A percentile compares a stretch with the other conserved stretches of the same genome.
Evolutionary conservation across 2,329 filamentous ascomycete species (phyloP).

Genomic region (Penicillium rolfsii): DNA sequence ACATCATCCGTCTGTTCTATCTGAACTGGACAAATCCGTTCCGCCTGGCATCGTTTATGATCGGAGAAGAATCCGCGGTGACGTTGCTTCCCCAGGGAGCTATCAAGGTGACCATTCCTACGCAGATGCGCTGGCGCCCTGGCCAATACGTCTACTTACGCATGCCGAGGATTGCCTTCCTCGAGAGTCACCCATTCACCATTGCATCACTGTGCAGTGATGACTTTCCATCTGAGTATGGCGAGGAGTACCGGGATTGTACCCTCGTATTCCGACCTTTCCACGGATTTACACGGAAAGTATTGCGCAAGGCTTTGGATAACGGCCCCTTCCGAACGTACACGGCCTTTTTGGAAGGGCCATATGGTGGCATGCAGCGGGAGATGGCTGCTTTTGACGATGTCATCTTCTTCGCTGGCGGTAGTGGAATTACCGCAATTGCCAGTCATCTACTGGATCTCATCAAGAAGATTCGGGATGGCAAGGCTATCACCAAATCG

Average conservation of each 20-base stretch:
- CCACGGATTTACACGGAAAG: slow-evolving; percentile 82
- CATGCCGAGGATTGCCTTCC: slow-evolving; percentile 86
- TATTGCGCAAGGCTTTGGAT: slow-evolving; percentile 78
- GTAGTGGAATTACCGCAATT: slow-evolving; percentile 90
- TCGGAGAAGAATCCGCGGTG: slow-evolving; percentile 88
- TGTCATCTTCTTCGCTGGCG: slow-evolving; percentile 88
- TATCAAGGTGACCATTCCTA: slow-evolving; percentile 94
- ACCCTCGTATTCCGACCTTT: slow-evolving; percentile 91
- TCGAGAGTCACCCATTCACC: slow-evolving; percentile 95
- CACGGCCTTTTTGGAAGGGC: slow-evolving; percentile 87
- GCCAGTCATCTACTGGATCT: slow-evolving; percentile 88
- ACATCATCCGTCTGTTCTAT: slow-evolving; percentile 75
- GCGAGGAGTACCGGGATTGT: slow-evolving; percentile 84
- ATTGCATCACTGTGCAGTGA: slow-evolving; percentile 90
- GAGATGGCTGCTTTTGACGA: slow-evolving; percentile 91
- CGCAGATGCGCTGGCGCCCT: slow-evolving; percentile 87
- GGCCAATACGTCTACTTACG: slow-evolving; percentile 94
- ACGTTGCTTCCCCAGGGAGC: slow-evolving; percentile 89
- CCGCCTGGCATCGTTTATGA: slow-evolving; percentile 71
- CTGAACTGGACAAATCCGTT: slow-evolving; percentile 88
- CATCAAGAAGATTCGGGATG: slow-evolving; percentile 95
- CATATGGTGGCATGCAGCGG: slow-evolving; percentile 91
- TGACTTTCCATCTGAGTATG: slow-evolving; percentile 90
- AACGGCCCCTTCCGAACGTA: slow-evolving; percentile 92
- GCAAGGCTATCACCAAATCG: slow-evolving; percentile 87